phyloP scores from a whole-genome alignment of 208 protist species.

The Trypanosomatidae sp. region DNA sequence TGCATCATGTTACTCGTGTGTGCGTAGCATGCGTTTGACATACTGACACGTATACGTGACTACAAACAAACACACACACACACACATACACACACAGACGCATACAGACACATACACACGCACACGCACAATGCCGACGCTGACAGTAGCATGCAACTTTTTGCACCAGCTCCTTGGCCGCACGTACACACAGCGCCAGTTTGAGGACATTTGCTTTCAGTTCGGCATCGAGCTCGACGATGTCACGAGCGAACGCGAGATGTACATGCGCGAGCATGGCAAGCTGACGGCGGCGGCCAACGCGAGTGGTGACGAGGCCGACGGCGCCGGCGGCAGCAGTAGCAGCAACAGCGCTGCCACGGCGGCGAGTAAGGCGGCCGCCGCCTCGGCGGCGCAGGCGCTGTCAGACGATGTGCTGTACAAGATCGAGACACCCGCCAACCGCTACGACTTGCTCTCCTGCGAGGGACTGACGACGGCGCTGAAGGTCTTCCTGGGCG shows the following conservation, averaged over 20 bases:
- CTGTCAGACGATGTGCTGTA: conserved; percentile 89
- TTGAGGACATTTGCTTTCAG: conserved; percentile 95
- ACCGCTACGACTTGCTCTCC: conserved; percentile 97
- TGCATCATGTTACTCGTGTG: too few species aligned
- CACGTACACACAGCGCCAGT: conserved; percentile 88
- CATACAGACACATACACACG: conserved; percentile 6
- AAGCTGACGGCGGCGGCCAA: conserved; percentile 2
- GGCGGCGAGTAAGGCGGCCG: neutral
- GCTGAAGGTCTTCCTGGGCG: conserved; percentile 84
- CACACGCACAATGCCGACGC: conserved; percentile 62
- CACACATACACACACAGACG: conserved; percentile 3
- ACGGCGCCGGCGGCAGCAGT: too few species aligned
- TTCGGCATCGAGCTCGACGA: conserved; percentile 99
- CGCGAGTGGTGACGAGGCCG: too few species aligned
- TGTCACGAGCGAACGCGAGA: conserved; percentile 93
- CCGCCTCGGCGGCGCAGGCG: conserved; percentile 14
- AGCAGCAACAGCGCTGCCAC: neutral
- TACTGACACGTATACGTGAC: neutral
- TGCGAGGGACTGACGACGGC: conserved; percentile 87
- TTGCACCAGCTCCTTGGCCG: conserved; percentile 65
- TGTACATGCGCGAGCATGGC: conserved; percentile 83
- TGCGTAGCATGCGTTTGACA: too few species aligned
- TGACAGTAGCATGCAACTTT: conserved; percentile 62
- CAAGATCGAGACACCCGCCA: conserved; percentile 98
- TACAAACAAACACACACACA: conserved; percentile 3